A percentile compares a stretch with the other conserved stretches of the same genome.
These are phyloP conservation scores for Blastobotrys chiropterorum DNA, from an alignment of 805 yeast species.

Conservation along the genomic window DNA sequence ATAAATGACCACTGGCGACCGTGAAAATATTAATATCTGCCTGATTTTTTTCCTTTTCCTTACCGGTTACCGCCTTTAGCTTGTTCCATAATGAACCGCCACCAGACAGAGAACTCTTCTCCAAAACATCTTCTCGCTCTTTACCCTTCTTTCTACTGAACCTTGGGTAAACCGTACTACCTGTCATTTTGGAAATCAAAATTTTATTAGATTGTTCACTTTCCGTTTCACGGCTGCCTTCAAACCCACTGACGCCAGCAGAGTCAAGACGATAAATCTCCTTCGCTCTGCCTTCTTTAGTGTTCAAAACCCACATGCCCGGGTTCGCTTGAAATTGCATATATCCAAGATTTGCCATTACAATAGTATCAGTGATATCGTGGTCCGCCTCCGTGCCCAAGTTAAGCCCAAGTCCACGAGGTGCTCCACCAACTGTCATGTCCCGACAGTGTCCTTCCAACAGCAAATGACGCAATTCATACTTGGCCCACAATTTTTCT, in stretches of 20 bases:
- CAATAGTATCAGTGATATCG: conserved; percentile 48
- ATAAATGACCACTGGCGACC: conserved; percentile 74
- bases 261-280: conserved; percentile 35
- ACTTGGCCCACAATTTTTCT: conserved; percentile 39
- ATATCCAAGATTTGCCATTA: conserved; percentile 81
- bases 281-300: conserved; percentile 40
- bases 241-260: conserved; percentile 7
- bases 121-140: conserved; percentile 27
- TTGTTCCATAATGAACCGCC: conserved; percentile 7
- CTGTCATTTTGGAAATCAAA: conserved; percentile 39
- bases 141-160: conserved; percentile 39
- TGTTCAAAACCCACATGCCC: conserved; percentile 55
- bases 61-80: conserved; percentile 6
- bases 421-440: conserved; percentile 34
- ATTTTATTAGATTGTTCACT: conserved; percentile 13
- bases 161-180: conserved; percentile 41
- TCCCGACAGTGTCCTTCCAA: conserved; percentile 68
- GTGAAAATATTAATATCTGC: conserved; percentile 76
- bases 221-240: conserved; percentile 6
- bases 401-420: conserved; percentile 49
- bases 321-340: conserved; percentile 71
- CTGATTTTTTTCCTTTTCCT: conserved; percentile 23
- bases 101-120: conserved; percentile 2
- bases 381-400: conserved; percentile 27
- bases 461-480: conserved; percentile 46